A percentile compares a stretch with the other conserved stretches of the same genome.
phyloP scores from a whole-genome alignment of 192 early-diverging fungal species.

The Chytriomyces sp. region DNA sequence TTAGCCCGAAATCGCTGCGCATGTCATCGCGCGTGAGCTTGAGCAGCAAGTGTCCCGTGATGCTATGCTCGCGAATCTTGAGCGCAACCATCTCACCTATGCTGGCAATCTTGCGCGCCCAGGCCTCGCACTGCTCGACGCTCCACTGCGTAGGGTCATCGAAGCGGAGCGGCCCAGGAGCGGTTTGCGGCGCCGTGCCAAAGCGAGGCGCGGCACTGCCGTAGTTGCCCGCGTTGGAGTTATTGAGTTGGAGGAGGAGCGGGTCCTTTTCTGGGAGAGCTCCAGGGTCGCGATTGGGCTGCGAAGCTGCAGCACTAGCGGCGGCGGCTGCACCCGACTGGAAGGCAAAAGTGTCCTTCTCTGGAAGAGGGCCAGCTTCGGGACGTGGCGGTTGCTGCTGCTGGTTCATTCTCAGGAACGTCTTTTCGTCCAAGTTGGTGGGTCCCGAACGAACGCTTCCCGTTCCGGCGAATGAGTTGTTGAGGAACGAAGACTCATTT shows the following conservation, averaged over 20 bases:
- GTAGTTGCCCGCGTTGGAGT: not conserved
- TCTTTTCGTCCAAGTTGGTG: not conserved
- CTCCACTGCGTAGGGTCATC: not conserved
- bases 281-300: not conserved
- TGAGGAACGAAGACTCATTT: not conserved
- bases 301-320: not conserved
- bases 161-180: not conserved
- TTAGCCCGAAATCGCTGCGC: not conserved
- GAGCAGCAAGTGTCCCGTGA: not conserved
- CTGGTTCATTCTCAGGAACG: not conserved
- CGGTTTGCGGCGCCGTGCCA: too few species aligned
- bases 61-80: not conserved
- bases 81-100: not conserved
- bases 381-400: not conserved
- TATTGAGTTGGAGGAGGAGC: not conserved
- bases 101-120: not conserved
- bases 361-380: not conserved
- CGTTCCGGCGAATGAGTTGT: not conserved
- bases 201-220: too few species aligned
- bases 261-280: not conserved
- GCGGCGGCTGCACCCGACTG: not conserved
- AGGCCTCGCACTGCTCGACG: not conserved
- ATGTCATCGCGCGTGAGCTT: not conserved
- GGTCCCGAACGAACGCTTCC: not conserved
- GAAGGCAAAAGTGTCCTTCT: not conserved